phyloP scores from a whole-genome alignment of 2,329 filamentous ascomycete species.

The Cordyceps javanica region DNA sequence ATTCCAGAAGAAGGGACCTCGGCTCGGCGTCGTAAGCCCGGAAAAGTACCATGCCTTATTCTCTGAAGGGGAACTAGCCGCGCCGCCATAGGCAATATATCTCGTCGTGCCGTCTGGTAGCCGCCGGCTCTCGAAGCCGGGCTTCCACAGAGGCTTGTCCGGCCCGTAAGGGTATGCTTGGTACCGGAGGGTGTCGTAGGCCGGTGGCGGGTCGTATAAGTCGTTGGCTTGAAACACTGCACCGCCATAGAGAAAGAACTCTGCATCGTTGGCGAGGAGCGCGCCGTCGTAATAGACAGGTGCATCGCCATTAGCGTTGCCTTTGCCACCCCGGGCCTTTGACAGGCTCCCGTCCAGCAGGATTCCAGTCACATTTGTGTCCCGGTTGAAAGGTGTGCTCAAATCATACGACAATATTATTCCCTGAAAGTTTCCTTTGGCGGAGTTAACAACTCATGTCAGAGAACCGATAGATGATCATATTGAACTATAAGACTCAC shows the following conservation, averaged over 20 bases:
- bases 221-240: conserved; percentile 30
- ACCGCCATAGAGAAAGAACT: conserved; percentile 62
- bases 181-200: conserved; percentile 43
- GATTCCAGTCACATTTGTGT: conserved; percentile 46
- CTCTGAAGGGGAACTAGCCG: conserved; percentile 60
- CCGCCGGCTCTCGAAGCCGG: conserved; percentile 34
- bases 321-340: conserved; percentile 40
- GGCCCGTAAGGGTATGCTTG: conserved; percentile 46
- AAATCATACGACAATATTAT: conserved; percentile 54
- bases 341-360: conserved; percentile 37
- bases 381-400: conserved; percentile 46
- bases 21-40: conserved; percentile 47
- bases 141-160: conserved; percentile 34
- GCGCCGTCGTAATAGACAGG: conserved; percentile 57
- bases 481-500: conserved; percentile 26
- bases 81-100: conserved; percentile 60
- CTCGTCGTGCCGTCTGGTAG: conserved; percentile 46
- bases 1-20: conserved; percentile 42
- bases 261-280: conserved; percentile 58
- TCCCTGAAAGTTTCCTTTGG: conserved; percentile 44
- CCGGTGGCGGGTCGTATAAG: conserved; percentile 31
- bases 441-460: not conserved
- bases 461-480: conserved; percentile 6
- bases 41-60: conserved; percentile 68
- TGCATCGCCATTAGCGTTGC: conserved; percentile 46